Evolutionary conservation across 176 grass and related monocot species (phyloP), one percentile per base, ranked within the genome.

Genomic region (Carex pumila): DNA sequence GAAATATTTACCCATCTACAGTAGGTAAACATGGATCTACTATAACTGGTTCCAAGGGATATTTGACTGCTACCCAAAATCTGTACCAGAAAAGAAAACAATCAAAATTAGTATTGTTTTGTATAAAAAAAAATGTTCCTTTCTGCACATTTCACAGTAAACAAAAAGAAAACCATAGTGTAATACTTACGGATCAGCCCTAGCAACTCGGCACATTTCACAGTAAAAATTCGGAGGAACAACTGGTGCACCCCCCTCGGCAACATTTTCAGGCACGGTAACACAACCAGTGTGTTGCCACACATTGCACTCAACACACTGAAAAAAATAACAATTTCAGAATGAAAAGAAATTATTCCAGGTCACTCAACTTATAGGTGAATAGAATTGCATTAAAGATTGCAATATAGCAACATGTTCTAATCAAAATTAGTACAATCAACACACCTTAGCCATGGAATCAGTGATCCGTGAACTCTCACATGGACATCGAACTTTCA

Each of bases 111-210:
- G 12, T 68, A 82, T 4, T 30, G 13, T 25, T 75, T 30, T 41
- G 43, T 8, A 45, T 1, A 9, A 45, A 8, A 5, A 45, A 45
- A 45, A 45, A 45, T 45, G 43, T 8, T 45, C 43, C 43, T 45
- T 45, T 45, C 43, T 45, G 43, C 43, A 45, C 43, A 45, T 45
- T 9, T 45, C 43, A 45, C 43, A 45, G 43, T 45, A 45, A 45
- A 45, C 43, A 45, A 45, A 45, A 45, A 45, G 7, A 75, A 75
- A 71, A 14, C 36, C 39, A 74, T 17, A 84, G 49, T 63, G 47
- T 57, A 83, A 29, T 63, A 90, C 94, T 85, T 90, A 97, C 89
- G 94, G 94, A 74, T 97, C 94, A 78, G 90, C 92, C 88, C 89
- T 91, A 72, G 80, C 92, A 80, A 97, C 83, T 90, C 95, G 90